Base-by-base conservation (phyloP, 83 land plant genomes). In the Larix sibirica region DNA sequence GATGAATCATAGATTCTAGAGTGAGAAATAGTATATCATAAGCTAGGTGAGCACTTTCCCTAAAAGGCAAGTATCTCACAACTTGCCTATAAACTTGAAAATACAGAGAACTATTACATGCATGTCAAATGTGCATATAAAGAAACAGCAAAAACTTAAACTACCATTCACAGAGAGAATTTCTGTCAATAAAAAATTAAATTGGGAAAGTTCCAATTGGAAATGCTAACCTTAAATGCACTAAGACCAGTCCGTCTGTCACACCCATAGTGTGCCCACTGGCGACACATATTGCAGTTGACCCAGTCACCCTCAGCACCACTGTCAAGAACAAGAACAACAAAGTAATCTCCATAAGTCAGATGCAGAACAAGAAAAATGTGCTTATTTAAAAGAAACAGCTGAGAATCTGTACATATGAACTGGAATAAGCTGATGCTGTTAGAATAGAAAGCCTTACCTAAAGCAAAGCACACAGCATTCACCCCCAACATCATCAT, bases 201-300 rank as follows among this genome's bases (percentile, higher is more conserved):
- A 3, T 4, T 42, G 23, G 26, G 26, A 21, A 1, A 9, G 18
- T 47, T 75, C 20, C 59, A 47, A 47, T 36, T 7, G 23, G 50
- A 63, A 17, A 64, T 60, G 42, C 87, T 76, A 80, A 96, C 99
- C 97, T 98, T 98, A 82, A 98, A 98, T 36, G 99, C 90, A 63
- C 96, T 99, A 36, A 98, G 91, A 81, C 98, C 99, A 66, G 89
- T 92, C 79, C 99, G 88, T 82, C 92, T 91, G 80, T 98, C 99
- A 85, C 99, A 98, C 56, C 99, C 99, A 83, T 94, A 98, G 81
- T 98, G 99, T 7, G 99, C 99, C 99, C 99, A 98, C 89, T 95
- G 99, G 20, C 96, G 99, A 88, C 99, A 98, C 16, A 90, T 82
- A 24, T 99, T 99, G 81, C 99, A 98, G 82, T 96, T 98, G 26